Evolutionary conservation across 495 filamentous ascomycete species (phyloP), one percentile per base, ranked within the genome.

Genomic region (Achaetomiella virescens): DNA sequence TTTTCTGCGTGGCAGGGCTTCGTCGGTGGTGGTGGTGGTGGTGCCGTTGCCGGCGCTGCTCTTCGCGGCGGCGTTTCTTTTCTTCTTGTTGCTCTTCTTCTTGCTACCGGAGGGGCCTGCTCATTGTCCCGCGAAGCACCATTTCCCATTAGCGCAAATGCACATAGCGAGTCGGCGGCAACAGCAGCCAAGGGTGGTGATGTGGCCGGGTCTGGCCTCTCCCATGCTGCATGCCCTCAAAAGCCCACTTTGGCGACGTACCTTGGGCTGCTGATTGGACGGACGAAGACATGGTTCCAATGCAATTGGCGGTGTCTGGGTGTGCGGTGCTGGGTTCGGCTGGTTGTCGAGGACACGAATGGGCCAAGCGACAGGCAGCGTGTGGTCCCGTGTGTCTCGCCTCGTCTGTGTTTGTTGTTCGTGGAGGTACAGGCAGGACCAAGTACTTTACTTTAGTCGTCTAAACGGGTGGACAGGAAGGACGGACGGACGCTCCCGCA

Each of bases 11-110:
- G 31, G 9, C 24, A 20, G 41, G 10, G 53, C 22, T 11, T 38
- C 29, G 33, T 60, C 37, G 17, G 61, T 49, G 15, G 42, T 38
- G 36, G 11, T 37, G 36, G 44, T 45, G 12, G 14, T 59, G 27
- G 71, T 71, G 40, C 58, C 45, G 22, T 63, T 65, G 20, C 64
- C 63, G 15, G 64, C 54, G 61, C 77, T 82, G 55, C 70, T 61
- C 42, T 70, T 78, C 70, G 81, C 86, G 70, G 85, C 88, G 75
- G 84, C 88, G 68, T 82, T 87, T 69, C 78, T 83, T 67, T 81
- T 86, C 77, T 86, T 89, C 60, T 84, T 82, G 48, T 46, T 60
- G 17, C n/a, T 29, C 41, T 58, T 60, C 49, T 60, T 60, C 50
- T 58, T 63, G 40, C 21, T 49, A 37, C 36, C 42, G 36, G 59